Base-by-base conservation (phyloP, 495 filamentous ascomycete genomes). In the Trichoderma parareesei region DNA sequence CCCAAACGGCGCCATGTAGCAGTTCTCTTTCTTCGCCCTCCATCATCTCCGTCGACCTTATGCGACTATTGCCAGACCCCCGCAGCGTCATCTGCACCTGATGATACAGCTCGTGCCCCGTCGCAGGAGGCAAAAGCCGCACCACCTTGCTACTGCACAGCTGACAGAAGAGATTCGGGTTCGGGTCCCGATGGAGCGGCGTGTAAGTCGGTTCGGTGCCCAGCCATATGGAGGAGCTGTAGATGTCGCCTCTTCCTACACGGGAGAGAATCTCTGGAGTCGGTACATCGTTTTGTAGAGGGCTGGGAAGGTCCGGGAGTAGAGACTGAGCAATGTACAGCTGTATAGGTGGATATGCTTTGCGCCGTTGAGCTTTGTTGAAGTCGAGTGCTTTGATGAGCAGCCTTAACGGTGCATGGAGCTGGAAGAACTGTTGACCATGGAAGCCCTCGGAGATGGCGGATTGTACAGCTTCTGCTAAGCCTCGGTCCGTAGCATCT, bases 1-100 rank as follows among this genome's bases (percentile, higher is more conserved):
- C 78, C 94, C 94, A 98, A 16, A 98, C 83, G 4, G 79, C 83
- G 3, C 79, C 72, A 68, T 91, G 86, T 5, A 97, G 70, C 55
- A 81, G 71, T n/a, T 76, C 75, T 67, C 82, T 85, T 74, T 96
- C 88, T 6, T 70, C 70, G 0, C 91, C 92, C 40, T 84, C 79
- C 93, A 97, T 97, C 94, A 97, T 97, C 71, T 96, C 92, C n/a
- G 87, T 82, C 0, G 90, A 90, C 62, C 90, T 79, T 64, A 96
- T 82, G 20, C 77, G 76, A 27, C 85, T 79, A 67, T 81, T 82
- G 0, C 77, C 77, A 38, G 70, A 69, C 33, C 71, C 69, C 2
- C 83, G 79, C 14, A 89, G 65, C 49, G 72, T 65, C 46, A 72
- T 69, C 66, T 84, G 81, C 10, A 90, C 84, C 9, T 70, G 62